Evolutionary conservation across 2,329 filamentous ascomycete genomes (phyloP), one percentile per base, ranked within the genome.

Genomic region (Cercospora sp.): DNA sequence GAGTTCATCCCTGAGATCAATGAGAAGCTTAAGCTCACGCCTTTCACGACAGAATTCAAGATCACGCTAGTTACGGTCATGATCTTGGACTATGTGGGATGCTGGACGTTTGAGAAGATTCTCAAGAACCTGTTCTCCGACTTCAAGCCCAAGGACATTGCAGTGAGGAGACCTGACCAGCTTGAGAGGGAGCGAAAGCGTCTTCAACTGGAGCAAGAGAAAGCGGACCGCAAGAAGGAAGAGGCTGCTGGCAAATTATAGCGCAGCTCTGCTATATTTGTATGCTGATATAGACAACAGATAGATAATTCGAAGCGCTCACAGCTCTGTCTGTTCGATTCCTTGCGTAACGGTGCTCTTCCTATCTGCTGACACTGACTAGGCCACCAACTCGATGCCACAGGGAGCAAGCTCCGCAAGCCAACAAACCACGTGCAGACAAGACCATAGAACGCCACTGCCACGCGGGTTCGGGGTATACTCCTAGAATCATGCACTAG

Each of bases 1-100:
- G 95, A 99, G 80, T 93, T 99, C 76, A 86, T 98, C 60, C 95
- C 95, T 2, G 95, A 98, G 79, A 89, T 99, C 80, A 99, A 98
- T 82, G 87, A 94, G 81, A 90, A 92, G 80, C 90, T 99, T 82
- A 93, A 91, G 77, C 89, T 99, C 0, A 95, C 99, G 4, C 92
- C 92, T 3, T 99, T 99, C 81, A 90, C 85, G 34, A 85, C 85
- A 2, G 92, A 97, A 75, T 99, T 99, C 87, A 97, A 97, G 85
- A 78, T 86, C 53, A 94, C 90, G 63, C 89, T 99, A 83, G 96
- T 93, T 0, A 80, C 83, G 0, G 85, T 92, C 76, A 99, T 99
- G 95, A 80, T 94, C 6, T 76, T 94, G 40, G 95, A 99, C 80
- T 99, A 94, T 78, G 87, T 83, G 1, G 91, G 90, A 13, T 99